Evolutionary conservation across 768 basidiomycete species (phyloP), one percentile per base, ranked within the genome.

Genomic region (Hericium rajendrae): DNA sequence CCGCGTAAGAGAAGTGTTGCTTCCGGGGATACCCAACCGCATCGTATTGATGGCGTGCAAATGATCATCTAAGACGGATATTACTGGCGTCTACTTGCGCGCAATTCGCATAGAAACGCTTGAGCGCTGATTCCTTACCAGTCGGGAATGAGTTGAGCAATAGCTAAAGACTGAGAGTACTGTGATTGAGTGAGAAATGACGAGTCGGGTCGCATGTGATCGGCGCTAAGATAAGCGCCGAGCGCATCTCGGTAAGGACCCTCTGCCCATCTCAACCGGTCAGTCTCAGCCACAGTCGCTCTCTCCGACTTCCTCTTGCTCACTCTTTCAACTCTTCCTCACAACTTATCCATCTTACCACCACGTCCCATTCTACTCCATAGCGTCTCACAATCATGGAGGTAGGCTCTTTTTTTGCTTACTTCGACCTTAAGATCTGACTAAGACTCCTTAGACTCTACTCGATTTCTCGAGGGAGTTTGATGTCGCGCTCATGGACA

Each of bases 381-480:
- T 38, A 28, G 40, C 38, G 4, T 41, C 22, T 60, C 53, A 60
- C 63, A 20, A 66, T 63, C 54, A 48, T 40, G 20, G 49, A 52
- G 57, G 38, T 48, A 49, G 26, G 38, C 37, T 13, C 26, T 48
- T 13, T 53, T 22, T 56, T 16, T 51, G 26, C 22, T 56, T 6
- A 54, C 15, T 49, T 24, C 43, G 24, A 48, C 13, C n/a, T 12
- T 28, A 37, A 13, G 52, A 57, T 64, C 62, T 63, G 57, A 43
- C 59, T 54, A 37, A 54, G 26, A 24, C 40, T 15, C 18, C 24
- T 22, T 37, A 97, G 94, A 83, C 78, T 71, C 79, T 97, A 65
- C 87, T 97, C 70, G 93, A 97, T 80, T 93, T 94, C 78, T 86
- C 86, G 65, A 83, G 81, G 66, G 93, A 95, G 67, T 91, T 98